phyloP scores from a whole-genome alignment of 805 yeast genomes.

The Yarrowia sp. region DNA sequence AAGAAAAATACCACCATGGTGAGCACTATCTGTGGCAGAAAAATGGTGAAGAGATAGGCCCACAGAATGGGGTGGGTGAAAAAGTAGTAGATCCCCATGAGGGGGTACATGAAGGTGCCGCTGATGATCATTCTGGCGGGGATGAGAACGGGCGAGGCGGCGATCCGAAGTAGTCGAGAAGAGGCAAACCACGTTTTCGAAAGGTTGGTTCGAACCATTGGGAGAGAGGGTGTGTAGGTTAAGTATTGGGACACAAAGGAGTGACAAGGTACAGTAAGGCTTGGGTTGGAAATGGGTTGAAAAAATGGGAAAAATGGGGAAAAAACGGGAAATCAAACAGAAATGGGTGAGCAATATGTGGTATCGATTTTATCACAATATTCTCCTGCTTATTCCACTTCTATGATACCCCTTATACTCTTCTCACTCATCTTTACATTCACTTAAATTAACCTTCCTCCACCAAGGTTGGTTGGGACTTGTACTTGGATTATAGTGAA shows the following conservation, averaged over 20 bases:
- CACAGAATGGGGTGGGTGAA: conserved; percentile 44
- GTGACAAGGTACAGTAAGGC: not conserved
- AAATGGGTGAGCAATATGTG: no score
- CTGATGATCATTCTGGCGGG: conserved; percentile 32
- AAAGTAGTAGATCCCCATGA: conserved; percentile 45
- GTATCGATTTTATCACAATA: no score
- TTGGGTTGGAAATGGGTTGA: no score
- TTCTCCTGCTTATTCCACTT: no score
- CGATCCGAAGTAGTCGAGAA: not conserved
- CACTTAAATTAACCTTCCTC: no score
- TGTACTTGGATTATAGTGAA: no score
- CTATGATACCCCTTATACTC: no score
- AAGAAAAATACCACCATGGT: conserved; percentile 40
- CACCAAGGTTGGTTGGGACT: no score
- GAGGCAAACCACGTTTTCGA: conserved; percentile 16
- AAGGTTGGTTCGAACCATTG: conserved; percentile 1
- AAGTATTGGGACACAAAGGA: not conserved
- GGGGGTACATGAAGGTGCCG: conserved; percentile 37
- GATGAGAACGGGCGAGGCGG: conserved; percentile 31
- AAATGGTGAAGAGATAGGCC: conserved; percentile 46
- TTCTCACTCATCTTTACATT: no score
- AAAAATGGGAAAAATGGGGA: no score
- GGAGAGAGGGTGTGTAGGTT: not conserved
- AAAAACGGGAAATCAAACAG: no score
- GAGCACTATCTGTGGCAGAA: conserved; percentile 47